These are phyloP conservation scores for Plasmodium coatneyi DNA, from an alignment of 169 alveolate genomes.

Conservation along the genomic window DNA sequence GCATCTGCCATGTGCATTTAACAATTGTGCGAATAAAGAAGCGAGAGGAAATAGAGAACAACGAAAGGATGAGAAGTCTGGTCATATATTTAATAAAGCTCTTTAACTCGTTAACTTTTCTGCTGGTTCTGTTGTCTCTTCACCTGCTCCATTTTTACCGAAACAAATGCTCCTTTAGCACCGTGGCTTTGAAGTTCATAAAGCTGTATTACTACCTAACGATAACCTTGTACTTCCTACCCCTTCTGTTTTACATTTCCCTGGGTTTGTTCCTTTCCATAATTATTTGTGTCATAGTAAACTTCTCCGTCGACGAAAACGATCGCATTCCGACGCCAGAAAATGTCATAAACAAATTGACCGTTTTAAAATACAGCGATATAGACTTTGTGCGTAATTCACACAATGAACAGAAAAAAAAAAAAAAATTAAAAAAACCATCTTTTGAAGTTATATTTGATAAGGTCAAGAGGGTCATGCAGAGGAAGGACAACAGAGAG, in stretches of 20 bases:
- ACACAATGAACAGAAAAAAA: not conserved
- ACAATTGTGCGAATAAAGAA: slow-evolving; percentile 8
- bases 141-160: slow-evolving; percentile 42
- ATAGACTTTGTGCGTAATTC: slow-evolving; percentile 21
- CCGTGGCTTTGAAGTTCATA: slow-evolving; percentile 29
- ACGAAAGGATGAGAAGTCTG: slow-evolving; percentile 22
- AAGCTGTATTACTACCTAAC: slow-evolving; percentile 40
- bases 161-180: slow-evolving; percentile 25
- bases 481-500: not conserved
- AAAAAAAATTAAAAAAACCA: slow-evolving; percentile 42
- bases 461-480: slow-evolving; percentile 40
- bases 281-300: slow-evolving; percentile 48
- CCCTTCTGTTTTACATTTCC: slow-evolving; percentile 47
- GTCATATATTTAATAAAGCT: not conserved
- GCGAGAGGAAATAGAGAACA: slow-evolving; percentile 19
- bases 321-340: slow-evolving; percentile 66
- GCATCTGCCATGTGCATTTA: not conserved
- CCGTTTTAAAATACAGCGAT: slow-evolving; percentile 75
- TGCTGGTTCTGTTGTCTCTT: slow-evolving; percentile 14
- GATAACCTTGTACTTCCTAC: slow-evolving; percentile 40
- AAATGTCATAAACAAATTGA: slow-evolving; percentile 71
- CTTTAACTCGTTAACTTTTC: slow-evolving; percentile 34
- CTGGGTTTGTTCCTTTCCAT: slow-evolving; percentile 46
- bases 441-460: slow-evolving; percentile 58
- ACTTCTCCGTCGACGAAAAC: slow-evolving; percentile 50